phyloP scores from a whole-genome alignment of 2,329 filamentous ascomycete genomes.

The Colletotrichum camelliae region DNA sequence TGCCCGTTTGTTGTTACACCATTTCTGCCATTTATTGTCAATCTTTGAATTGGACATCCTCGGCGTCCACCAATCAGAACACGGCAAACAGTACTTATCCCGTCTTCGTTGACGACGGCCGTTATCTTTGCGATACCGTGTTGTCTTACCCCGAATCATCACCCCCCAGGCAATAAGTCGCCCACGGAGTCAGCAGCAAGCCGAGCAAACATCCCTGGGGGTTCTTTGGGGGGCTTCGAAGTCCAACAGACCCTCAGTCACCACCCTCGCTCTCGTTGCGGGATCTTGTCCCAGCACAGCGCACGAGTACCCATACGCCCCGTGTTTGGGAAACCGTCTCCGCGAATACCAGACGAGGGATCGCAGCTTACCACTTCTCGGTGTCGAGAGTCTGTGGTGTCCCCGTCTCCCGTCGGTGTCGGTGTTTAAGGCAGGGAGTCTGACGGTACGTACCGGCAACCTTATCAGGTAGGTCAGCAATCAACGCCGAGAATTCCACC shows the following conservation, averaged over 20 bases:
- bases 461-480: not conserved
- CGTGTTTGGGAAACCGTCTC: constrained; percentile 2
- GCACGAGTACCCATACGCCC: constrained; percentile 4
- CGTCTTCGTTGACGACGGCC: not conserved
- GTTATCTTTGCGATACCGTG: not conserved
- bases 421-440: not conserved
- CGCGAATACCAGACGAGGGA: not conserved
- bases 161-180: not conserved
- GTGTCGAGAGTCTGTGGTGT: not conserved
- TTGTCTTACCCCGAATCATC: not conserved
- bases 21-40: not conserved
- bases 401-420: not conserved
- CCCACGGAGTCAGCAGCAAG: not conserved
- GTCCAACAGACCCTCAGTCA: not conserved
- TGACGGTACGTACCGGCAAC: not conserved
- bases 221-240: not conserved
- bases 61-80: not conserved
- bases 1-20: not conserved
- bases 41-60: not conserved
- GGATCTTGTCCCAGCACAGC: not conserved
- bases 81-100: not conserved
- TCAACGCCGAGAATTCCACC: not conserved
- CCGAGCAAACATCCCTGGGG: not conserved
- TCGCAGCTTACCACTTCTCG: not conserved
- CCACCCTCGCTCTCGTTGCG: not conserved